Evolutionary conservation across 495 filamentous ascomycete genomes (phyloP).

Genomic region (Penicillium chermesinum): DNA sequence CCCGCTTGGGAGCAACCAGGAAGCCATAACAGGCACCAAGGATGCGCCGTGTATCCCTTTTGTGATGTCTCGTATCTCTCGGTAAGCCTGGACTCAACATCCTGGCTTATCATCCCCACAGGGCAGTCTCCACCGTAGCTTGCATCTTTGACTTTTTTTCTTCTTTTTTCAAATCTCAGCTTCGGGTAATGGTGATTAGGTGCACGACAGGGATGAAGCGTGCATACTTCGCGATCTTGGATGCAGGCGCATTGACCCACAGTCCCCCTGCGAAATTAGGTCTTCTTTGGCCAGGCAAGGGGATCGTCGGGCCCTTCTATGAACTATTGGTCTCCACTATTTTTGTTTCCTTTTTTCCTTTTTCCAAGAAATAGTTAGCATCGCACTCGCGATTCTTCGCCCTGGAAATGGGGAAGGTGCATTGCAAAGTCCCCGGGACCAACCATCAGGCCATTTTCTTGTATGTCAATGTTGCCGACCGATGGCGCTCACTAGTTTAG

Average conservation of each 20-base stretch:
- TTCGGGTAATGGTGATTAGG: neutral
- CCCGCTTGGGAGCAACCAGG: conserved; percentile 7
- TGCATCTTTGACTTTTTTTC: neutral
- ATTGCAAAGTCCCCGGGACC: neutral
- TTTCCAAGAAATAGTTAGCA: too few relatives aligned
- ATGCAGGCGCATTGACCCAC: conserved; percentile 13
- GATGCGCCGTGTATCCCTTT: conserved; percentile 10
- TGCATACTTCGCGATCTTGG: conserved; percentile 11
- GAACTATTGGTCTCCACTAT: conserved; percentile 15
- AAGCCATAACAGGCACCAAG: neutral
- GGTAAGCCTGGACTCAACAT: conserved; percentile 1
- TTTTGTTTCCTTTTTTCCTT: too few relatives aligned
- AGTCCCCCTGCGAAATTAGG: conserved; percentile 5
- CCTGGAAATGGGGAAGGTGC: too few relatives aligned
- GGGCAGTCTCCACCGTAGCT: conserved; percentile 5
- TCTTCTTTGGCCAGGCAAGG: conserved; percentile 8
- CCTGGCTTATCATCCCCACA: neutral
- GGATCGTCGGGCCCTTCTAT: conserved; percentile 8
- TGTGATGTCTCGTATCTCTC: conserved; percentile 24
- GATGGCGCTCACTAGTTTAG: neutral
- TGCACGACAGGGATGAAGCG: conserved; percentile 5
- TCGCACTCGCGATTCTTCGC: too few relatives aligned
- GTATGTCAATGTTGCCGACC: neutral
- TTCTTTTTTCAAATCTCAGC: neutral
- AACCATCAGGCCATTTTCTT: too few relatives aligned